Percentiles rank a stretch among this genome's conserved stretches.
phyloP scores from a whole-genome alignment of 257 asterid genomes.

The Mitragyna speciosa region DNA sequence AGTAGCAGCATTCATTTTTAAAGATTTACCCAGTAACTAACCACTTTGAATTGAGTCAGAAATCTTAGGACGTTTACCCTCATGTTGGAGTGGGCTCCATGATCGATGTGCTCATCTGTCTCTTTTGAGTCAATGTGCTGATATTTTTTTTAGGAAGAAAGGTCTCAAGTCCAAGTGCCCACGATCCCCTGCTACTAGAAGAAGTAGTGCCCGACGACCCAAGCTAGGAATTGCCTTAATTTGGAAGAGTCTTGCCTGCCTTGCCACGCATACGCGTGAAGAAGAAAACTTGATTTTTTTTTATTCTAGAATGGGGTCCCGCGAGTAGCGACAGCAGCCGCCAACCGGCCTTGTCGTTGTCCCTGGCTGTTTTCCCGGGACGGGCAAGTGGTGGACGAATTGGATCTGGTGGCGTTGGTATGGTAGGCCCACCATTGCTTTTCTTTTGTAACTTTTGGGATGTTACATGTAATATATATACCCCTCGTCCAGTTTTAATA shows the following conservation, averaged over 20 bases:
- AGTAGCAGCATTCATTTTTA: not conserved
- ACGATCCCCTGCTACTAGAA: not conserved
- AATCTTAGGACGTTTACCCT: not conserved
- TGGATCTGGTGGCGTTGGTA: too few species aligned
- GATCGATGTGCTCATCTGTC: not conserved
- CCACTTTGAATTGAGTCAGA: not conserved
- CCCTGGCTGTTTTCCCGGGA: not conserved
- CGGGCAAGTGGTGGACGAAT: not conserved
- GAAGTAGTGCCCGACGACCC: too few species aligned
- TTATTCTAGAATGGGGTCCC: not conserved
- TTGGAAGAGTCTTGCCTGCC: not conserved
- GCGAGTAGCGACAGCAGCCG: not conserved
- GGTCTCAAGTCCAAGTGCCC: not conserved
- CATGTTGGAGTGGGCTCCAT: not conserved
- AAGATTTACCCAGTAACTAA: not conserved
- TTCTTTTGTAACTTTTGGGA: too few species aligned
- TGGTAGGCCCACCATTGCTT: too few species aligned
- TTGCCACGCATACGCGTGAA: too few species aligned
- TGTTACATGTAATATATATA: too few species aligned
- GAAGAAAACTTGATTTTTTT: too few species aligned
- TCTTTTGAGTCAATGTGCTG: not conserved
- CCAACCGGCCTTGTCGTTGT: not conserved
- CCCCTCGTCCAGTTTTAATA: too few species aligned
- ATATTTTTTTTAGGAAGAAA: not conserved
- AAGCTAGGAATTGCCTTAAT: not conserved